Conservation (phyloP, 23 red algal genomes). For the Gracilaria domingensis region DNA sequence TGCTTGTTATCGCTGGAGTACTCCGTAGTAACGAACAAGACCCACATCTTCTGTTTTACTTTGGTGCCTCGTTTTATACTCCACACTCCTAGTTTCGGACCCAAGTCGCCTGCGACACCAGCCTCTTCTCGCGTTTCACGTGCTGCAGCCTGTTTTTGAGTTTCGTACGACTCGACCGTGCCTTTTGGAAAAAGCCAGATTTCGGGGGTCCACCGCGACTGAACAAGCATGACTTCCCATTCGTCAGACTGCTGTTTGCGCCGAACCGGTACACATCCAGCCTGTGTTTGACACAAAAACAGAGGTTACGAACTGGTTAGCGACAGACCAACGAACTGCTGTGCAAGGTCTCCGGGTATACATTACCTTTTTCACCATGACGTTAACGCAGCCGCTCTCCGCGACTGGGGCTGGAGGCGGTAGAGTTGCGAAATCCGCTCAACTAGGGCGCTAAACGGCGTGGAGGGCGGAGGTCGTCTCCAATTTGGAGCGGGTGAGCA, state of each 20-base stretch:
- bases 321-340: neutral
- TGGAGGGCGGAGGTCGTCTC: too few relatives aligned
- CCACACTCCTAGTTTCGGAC: conserved; percentile 88
- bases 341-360: neutral
- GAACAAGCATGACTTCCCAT: conserved; percentile 85
- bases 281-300: conserved; percentile 22
- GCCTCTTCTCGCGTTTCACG: conserved; percentile 96
- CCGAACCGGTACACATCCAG: conserved; percentile 87
- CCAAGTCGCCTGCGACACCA: conserved; percentile 76
- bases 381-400: too few relatives aligned
- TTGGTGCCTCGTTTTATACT: conserved; percentile 31
- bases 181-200: conserved; percentile 97
- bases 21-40: conserved; percentile 75
- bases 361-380: conserved; percentile 37
- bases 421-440: too few relatives aligned
- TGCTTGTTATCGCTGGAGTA: conserved; percentile 31
- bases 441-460: too few relatives aligned
- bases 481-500: too few relatives aligned
- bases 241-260: conserved; percentile 28
- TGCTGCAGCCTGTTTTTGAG: conserved; percentile 74
- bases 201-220: conserved; percentile 68
- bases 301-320: neutral
- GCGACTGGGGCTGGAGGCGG: too few relatives aligned
- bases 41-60: conserved; percentile 83
- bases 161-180: conserved; percentile 79